Evolutionary conservation across 2,329 filamentous ascomycete genomes (phyloP).

Genomic region (Aspergillus sp.): DNA sequence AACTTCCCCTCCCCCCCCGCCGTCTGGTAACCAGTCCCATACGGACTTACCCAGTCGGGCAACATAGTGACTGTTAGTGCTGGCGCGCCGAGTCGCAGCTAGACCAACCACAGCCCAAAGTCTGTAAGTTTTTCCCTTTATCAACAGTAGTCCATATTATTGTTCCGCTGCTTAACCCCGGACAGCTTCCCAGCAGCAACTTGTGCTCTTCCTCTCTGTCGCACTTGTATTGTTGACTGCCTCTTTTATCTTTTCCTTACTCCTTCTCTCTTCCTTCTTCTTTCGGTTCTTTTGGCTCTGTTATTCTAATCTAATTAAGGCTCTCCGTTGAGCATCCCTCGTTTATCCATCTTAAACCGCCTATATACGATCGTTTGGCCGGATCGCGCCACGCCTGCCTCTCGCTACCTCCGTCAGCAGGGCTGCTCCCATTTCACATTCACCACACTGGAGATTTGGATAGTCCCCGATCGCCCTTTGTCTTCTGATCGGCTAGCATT

Average conservation of each 20-base stretch:
- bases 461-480: background rate
- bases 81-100: background rate
- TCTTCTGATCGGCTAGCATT: slow-evolving; percentile 1
- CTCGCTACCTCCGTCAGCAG: slow-evolving; percentile 9
- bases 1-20: background rate
- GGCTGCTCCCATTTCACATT: slow-evolving; percentile 4
- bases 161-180: slow-evolving; percentile 2
- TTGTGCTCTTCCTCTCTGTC: background rate
- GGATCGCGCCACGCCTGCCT: slow-evolving; percentile 14
- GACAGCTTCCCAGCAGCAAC: slow-evolving; percentile 3
- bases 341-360: background rate
- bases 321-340: slow-evolving; percentile 5
- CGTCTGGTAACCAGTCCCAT: slow-evolving; percentile 10
- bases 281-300: background rate
- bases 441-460: background rate
- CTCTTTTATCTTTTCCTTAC: background rate
- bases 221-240: background rate
- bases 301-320: background rate
- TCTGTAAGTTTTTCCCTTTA: slow-evolving; percentile 3
- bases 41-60: slow-evolving; percentile 14
- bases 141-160: slow-evolving; percentile 7
- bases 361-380: slow-evolving; percentile 13
- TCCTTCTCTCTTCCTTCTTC: background rate
- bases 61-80: slow-evolving; percentile 4
- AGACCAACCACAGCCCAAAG: background rate